phyloP scores from a whole-genome alignment of 1,284 basidiomycete species.

The Boletus smithii region DNA sequence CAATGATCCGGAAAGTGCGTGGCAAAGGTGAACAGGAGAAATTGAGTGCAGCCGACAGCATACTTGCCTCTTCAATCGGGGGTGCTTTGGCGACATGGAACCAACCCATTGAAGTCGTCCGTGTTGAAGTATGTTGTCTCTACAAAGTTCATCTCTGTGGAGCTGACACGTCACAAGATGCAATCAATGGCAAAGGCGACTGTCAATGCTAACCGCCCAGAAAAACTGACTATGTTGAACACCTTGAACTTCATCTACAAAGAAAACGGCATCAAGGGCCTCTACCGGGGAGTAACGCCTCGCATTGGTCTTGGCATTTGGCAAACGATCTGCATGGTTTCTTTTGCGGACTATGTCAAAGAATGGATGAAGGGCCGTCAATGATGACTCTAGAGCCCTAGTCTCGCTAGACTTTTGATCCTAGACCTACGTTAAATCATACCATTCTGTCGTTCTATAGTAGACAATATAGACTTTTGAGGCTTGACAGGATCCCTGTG shows the following conservation, averaged over 20 bases:
- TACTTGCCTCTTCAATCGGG: conserved; percentile 86
- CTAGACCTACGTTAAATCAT: conserved; percentile 20
- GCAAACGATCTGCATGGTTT: conserved; percentile 99
- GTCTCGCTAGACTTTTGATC: not conserved
- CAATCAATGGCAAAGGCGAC: conserved; percentile 94
- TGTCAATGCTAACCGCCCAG: conserved; percentile 72
- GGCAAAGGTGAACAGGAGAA: conserved; percentile 78
- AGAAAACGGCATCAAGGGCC: conserved; percentile 94
- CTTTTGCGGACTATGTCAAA: conserved; percentile 94
- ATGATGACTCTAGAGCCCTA: no score
- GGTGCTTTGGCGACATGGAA: conserved; percentile 99
- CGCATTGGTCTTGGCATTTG: conserved; percentile 95
- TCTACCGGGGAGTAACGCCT: conserved; percentile 97
- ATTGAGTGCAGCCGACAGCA: conserved; percentile 81
- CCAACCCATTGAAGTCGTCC: conserved; percentile 97
- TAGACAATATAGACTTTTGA: conserved; percentile 1
- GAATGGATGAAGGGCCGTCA: conserved; percentile 54
- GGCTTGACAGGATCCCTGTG: no score
- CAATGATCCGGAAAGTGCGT: conserved; percentile 69
- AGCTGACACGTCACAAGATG: conserved; percentile 60
- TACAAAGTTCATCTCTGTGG: not conserved
- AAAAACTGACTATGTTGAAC: conserved; percentile 88
- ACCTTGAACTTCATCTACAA: conserved; percentile 92
- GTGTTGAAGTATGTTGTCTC: conserved; percentile 68
- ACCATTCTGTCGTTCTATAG: conserved; percentile 2